These are phyloP conservation scores for Diospyros kaki DNA, from an alignment of 148 eudicot genomes.

Conservation along the genomic window DNA sequence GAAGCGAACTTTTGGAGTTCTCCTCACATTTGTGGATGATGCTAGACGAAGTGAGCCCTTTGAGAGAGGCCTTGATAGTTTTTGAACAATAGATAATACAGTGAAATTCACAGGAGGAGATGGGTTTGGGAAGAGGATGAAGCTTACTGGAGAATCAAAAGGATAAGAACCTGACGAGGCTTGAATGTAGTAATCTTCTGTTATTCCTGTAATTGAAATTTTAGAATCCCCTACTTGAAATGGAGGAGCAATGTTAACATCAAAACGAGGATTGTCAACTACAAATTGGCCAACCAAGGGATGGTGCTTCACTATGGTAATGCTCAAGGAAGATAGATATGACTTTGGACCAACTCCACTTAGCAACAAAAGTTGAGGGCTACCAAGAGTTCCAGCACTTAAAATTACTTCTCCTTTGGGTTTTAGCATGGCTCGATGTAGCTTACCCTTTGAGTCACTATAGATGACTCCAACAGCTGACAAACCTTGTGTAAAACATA, in stretches of 20 bases:
- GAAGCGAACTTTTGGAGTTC: conserved; percentile 15
- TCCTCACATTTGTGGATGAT: background rate
- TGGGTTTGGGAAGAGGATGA: conserved; percentile 9
- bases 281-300: conserved; percentile 49
- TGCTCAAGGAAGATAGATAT: conserved; percentile 27
- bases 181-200: conserved; percentile 37
- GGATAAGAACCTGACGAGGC: conserved; percentile 8
- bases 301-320: conserved; percentile 26
- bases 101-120: conserved; percentile 14
- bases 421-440: conserved; percentile 9
- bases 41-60: conserved; percentile 11
- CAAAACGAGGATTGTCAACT: conserved; percentile 46
- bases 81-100: background rate
- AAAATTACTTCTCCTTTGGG: conserved; percentile 40
- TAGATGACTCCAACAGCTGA: conserved; percentile 21
- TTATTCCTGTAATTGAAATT: conserved; percentile 41
- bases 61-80: conserved; percentile 3
- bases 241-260: conserved; percentile 37
- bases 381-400: conserved; percentile 58
- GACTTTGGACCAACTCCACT: conserved; percentile 52
- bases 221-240: conserved; percentile 24
- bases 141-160: background rate
- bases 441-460: conserved; percentile 6
- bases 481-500: background rate
- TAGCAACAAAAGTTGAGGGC: conserved; percentile 54